Evolutionary conservation across 257 asterid species (phyloP), one percentile per base, ranked within the genome.

Genomic region (Verbascum thapsus): DNA sequence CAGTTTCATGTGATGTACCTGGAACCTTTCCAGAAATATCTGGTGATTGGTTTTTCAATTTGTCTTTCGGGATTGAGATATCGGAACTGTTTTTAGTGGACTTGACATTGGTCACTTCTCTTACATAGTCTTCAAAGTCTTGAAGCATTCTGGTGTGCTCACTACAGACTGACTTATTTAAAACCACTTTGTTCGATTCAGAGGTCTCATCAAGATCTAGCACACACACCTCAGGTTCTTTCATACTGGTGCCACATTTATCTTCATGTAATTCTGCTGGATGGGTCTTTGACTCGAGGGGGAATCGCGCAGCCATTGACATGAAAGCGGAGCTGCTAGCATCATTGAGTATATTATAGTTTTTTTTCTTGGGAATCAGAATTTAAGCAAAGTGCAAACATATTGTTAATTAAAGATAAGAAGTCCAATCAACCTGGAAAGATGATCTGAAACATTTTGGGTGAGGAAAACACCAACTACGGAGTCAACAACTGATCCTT

Each of bases 401-500:
- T 48, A 37, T 55, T 37, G 50, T 10, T 64, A 41, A 48, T 43
- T 51, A 12, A 63, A 64, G 35, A 56, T 42, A 35, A 37, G 23
- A 64, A 16, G 45, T 58, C 52, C 26, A 34, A 38, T 74, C 42
- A 66, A 85, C 96, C 96, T 88, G 61, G 95, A 88, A 38, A 85
- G 78, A 75, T 83, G 84, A 67, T 88, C 95, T 1, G 88, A 74
- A 44, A 88, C 96, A 72, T 88, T 88, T 74, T 85, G 95, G 44
- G 96, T 76, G 41, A 88, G 80, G 67, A 85, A 88, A 64, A 83
- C 91, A 64, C 95, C 95, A 67, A 84, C 79, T 16, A 85, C 91
- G 0, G 91, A 88, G 70, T 85, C 96, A 53, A 88, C 83, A 15
- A 88, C 83, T 32, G 96, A 88, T 20, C 95, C 96, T 71, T 88